Evolutionary conservation across 129 eudicot species (phyloP), one percentile per base, ranked within the genome.

Genomic region (Ambrosia artemisiifolia): DNA sequence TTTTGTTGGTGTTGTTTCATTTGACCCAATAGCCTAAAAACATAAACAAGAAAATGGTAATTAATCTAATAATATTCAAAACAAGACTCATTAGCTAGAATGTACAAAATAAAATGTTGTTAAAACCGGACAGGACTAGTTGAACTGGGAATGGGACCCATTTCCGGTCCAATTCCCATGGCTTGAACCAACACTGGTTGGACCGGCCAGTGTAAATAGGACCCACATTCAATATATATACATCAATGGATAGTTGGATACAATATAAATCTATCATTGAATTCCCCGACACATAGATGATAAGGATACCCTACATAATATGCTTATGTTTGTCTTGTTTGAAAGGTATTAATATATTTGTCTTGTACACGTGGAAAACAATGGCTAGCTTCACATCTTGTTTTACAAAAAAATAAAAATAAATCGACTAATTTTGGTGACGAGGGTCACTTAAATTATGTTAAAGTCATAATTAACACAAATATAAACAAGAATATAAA

Each of bases 1-100:
- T 71, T 82, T 85, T n/a, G 80, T 69, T 47, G 82, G 67, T 3
- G 84, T 67, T 8, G 75, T 76, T 57, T 82, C 84, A 72, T 61
- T 62, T 35, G 67, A 49, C 40, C 57, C 47, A 0, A 34, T 75
- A 63, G 74, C 79, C 89, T 85, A 67, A 77, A 80, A 49, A 50
- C 3, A 42, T 6, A 35, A 6, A 17, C 17, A 43, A 9, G 16
- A 16, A 13, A 56, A 3, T 2, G 40, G 53, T n/a, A 13, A 53
- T 47, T 30, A 13, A 18, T 35, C 7, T 3, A 10, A 3, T 28
- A 38, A 35, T 13, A 63, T 28, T 5, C 17, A 12, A n/a, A 34
- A 48, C 30, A 18, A 51, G 18, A 2, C 12, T 48, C 11, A 1
- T 12, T 10, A 13, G 16, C 54, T 48, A 48, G 6, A 11, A 48